Conservation (phyloP, 176 grass and related monocot species). For the Oryza longistaminata region DNA sequence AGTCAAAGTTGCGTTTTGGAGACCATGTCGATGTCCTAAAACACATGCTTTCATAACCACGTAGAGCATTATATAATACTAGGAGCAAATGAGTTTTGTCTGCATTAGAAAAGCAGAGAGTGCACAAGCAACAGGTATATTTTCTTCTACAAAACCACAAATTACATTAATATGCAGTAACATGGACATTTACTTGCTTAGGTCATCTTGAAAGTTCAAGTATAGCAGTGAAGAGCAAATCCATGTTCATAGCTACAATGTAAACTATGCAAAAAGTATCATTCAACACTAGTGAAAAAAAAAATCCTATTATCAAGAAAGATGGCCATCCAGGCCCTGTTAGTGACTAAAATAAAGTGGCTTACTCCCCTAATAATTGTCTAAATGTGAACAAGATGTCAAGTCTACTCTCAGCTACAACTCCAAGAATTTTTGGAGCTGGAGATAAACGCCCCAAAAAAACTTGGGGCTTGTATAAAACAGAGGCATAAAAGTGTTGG, state of each 20-base stretch:
- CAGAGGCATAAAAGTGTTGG: neutral
- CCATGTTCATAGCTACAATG: neutral
- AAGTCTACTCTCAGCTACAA: no score
- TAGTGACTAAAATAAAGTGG: no score
- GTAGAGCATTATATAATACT: neutral
- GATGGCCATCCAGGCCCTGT: neutral
- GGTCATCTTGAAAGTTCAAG: constrained; percentile 1
- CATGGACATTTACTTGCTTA: neutral
- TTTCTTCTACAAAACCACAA: neutral
- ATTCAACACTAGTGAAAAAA: neutral
- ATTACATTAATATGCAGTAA: neutral
- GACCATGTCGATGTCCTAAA: neutral
- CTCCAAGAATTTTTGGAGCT: no score
- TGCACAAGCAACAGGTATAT: neutral
- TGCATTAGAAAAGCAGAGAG: neutral
- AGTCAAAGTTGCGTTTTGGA: neutral
- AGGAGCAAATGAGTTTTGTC: neutral
- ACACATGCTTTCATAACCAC: neutral
- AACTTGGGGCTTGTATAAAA: neutral
- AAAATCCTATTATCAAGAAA: constrained; percentile 4
- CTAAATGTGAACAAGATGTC: no score
- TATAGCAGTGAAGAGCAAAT: constrained; percentile 23
- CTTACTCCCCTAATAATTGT: no score
- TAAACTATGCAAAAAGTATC: neutral
- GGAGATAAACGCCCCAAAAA: no score